phyloP scores from a whole-genome alignment of 352 stramenopile genomes.

The Plasmopara viticola region DNA sequence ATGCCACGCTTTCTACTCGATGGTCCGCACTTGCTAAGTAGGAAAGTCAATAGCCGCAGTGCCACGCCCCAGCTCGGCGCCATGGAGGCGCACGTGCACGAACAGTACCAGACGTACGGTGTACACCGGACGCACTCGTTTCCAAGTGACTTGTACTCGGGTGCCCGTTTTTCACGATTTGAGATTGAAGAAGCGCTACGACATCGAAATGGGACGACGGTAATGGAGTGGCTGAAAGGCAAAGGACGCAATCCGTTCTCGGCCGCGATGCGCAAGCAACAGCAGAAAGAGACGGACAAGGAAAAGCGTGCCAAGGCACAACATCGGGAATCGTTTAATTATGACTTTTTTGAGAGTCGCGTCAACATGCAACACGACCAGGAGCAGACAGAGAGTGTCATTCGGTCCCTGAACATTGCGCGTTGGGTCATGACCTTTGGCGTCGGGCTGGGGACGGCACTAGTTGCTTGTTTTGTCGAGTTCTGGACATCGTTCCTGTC shows the following conservation, averaged over 20 bases:
- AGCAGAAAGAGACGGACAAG: conserved; percentile 43
- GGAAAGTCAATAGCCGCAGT: conserved; percentile 8
- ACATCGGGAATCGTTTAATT: conserved; percentile 82
- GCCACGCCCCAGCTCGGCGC: conserved; percentile 8
- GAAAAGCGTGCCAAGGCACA: conserved; percentile 79
- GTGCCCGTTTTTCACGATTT: conserved; percentile 63
- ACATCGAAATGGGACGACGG: conserved; percentile 51
- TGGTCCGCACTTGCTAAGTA: conserved; percentile 7
- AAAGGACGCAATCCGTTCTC: conserved; percentile 32
- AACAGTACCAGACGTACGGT: conserved; percentile 29
- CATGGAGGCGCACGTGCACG: conserved; percentile 12
- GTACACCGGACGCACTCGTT: conserved; percentile 77
- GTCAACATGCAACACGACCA: conserved; percentile 86
- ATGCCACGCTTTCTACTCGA: conserved; percentile 21
- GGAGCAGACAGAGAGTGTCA: conserved; percentile 65
- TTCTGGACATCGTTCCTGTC: conserved; percentile 84
- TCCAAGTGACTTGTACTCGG: conserved; percentile 68
- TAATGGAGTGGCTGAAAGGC: conserved; percentile 62
- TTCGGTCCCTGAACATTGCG: conserved; percentile 74
- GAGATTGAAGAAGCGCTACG: conserved; percentile 72
- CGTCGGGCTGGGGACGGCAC: conserved; percentile 89
- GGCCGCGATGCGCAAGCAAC: conserved; percentile 21
- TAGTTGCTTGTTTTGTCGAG: conserved; percentile 93
- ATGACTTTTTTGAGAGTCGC: conserved; percentile 83
- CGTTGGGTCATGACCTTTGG: conserved; percentile 95